Conservation (phyloP, 2,329 filamentous ascomycete species). For the Trichoderma sp. region DNA sequence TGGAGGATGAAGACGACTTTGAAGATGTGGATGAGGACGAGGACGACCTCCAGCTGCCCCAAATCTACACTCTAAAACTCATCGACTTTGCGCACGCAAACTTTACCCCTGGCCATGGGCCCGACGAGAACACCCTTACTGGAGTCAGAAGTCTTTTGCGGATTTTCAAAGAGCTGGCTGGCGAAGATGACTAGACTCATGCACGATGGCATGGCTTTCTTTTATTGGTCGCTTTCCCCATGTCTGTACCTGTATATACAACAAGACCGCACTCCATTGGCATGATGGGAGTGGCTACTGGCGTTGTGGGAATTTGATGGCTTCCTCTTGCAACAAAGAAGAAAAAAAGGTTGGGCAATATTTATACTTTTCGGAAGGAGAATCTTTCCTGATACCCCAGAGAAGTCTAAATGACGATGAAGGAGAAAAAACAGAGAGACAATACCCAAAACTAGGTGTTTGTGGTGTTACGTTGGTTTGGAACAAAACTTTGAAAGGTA, state of each 20-base stretch:
- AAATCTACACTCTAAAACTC: conserved; percentile 76
- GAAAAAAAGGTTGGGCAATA: background rate
- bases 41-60: conserved; percentile 52
- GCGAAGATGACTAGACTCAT: conserved; percentile 25
- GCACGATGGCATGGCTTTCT: conserved; percentile 10
- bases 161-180: conserved; percentile 67
- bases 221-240: background rate
- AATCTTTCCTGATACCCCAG: conserved; percentile 7
- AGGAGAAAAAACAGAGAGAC: background rate
- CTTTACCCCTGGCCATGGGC: conserved; percentile 77
- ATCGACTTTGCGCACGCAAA: conserved; percentile 96
- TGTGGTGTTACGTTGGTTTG: background rate
- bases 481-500: background rate
- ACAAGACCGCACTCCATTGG: background rate
- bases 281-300: background rate
- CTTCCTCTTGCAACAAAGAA: background rate
- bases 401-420: background rate
- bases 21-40: conserved; percentile 45
- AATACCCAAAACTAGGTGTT: conserved; percentile 1
- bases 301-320: conserved; percentile 2
- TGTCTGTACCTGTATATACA: background rate
- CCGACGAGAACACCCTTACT: conserved; percentile 77
- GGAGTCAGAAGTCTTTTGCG: conserved; percentile 70
- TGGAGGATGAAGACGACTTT: conserved; percentile 42
- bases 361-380: background rate